Evolutionary conservation across 805 yeast species (phyloP), one percentile per base, ranked within the genome.

Genomic region (Yarrowia deformans): DNA sequence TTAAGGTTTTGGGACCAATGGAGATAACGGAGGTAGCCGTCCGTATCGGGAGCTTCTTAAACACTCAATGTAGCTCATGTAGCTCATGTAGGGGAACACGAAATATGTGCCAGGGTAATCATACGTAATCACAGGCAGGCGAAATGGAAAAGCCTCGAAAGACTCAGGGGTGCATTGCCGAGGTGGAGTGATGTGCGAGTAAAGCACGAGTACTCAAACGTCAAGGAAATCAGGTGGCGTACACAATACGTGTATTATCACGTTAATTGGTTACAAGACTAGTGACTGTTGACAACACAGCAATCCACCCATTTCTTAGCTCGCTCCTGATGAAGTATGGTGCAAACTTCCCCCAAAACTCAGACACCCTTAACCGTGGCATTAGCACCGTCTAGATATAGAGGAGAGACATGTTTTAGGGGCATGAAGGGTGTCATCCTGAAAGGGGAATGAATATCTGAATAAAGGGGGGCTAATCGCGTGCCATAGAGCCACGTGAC

Each of bases 81-180:
- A 8, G 12, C 12, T 8, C 12, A 10, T 8, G 12, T 10, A 35
- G 39, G 39, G 39, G 39, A 35, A 42, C 10, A 8, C 19, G 46
- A 8, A 43, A n/a, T 23, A 23, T 23, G 29, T 23, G 29, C 29
- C 29, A 23, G 29, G 29, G 29, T 23, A 23, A 23, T 23, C 29
- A 23, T 23, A 23, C 29, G 29, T 23, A 23, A 23, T 23, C 29
- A 23, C 29, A 23, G 29, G 29, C 29, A 2, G 29, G 4, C 29
- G 29, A 2, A 7, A n/a, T 13, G 23, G 50, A 49, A 49, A 29
- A 49, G 54, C 37, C 19, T 14, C 18, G 19, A 49, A 49, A 29
- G 29, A 5, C 40, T 52, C 56, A 52, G 56, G 56, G 55, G 55
- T 50, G 55, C 55, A 50, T 50, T n/a, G 34, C 34, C 55, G 39